A percentile compares a stretch with the other conserved stretches of the same genome.
Evolutionary conservation across 2,329 filamentous ascomycete species (phyloP).

Genomic region (Penicillium sp.): DNA sequence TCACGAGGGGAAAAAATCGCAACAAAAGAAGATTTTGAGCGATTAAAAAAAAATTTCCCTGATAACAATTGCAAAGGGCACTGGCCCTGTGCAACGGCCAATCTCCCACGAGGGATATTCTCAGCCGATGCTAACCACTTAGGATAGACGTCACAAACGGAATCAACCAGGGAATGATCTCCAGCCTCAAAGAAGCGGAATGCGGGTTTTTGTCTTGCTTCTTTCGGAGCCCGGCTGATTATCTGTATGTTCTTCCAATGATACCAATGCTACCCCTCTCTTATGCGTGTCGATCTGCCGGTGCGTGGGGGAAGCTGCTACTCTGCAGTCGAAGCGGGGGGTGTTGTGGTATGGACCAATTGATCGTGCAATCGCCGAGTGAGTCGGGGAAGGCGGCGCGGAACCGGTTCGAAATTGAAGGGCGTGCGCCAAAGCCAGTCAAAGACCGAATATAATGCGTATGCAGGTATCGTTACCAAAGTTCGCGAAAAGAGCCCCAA

Average conservation of each 20-base stretch:
- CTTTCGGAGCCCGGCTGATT: constrained; percentile 19
- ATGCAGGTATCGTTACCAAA: constrained; percentile 19
- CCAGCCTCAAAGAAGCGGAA: constrained; percentile 16
- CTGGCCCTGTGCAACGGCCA: constrained; percentile 20
- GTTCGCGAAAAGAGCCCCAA: constrained; percentile 22
- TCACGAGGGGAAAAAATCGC: constrained; percentile 23
- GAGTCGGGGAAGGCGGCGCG: constrained; percentile 14
- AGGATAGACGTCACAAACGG: constrained; percentile 19
- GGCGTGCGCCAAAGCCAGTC: constrained; percentile 21
- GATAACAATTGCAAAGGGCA: constrained; percentile 24
- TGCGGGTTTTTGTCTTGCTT: constrained; percentile 15
- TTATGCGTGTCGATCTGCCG: constrained; percentile 30
- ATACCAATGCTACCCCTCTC: constrained; percentile 26
- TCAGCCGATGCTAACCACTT: constrained; percentile 17
- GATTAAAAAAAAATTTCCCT: constrained; percentile 12
- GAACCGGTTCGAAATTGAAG: constrained; percentile 12
- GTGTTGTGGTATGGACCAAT: constrained; percentile 29
- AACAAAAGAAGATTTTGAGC: constrained; percentile 14
- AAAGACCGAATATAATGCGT: constrained; percentile 24
- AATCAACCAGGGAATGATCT: constrained; percentile 18
- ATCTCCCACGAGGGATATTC: constrained; percentile 10
- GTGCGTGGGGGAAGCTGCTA: constrained; percentile 35
- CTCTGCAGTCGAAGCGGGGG: constrained; percentile 24
- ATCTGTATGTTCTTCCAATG: constrained; percentile 16
- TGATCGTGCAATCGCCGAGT: constrained; percentile 22